Evolutionary conservation across 78 protist species (phyloP).

Genomic region (Tieghemostelium lacteum): DNA sequence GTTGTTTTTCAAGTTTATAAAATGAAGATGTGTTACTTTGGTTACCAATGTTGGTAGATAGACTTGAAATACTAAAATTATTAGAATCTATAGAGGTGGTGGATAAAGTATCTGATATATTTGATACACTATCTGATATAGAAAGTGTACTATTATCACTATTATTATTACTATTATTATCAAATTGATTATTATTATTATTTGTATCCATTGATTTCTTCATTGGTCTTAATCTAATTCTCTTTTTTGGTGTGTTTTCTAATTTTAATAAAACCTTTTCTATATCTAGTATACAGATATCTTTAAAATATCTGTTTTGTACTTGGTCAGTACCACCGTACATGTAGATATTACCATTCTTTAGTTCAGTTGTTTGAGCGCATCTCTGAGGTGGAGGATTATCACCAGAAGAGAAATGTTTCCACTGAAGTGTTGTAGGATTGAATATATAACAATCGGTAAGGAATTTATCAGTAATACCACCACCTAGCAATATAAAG

Average conservation of each 20-base stretch:
- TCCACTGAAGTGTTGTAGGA: conserved; percentile 25
- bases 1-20: neutral
- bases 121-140: neutral
- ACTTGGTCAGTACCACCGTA: conserved; percentile 26
- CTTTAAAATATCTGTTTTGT: conserved; percentile 18
- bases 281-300: conserved; percentile 20
- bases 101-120: too few relatives aligned
- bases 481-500: conserved; percentile 34
- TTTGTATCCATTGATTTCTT: neutral
- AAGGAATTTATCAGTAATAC: conserved; percentile 9
- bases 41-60: neutral
- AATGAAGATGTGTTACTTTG: neutral
- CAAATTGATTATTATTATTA: too few relatives aligned
- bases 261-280: conserved; percentile 38
- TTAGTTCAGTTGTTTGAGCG: conserved; percentile 1
- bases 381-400: conserved; percentile 47
- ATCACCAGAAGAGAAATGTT: conserved; percentile 9
- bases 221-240: conserved; percentile 53
- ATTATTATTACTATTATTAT: neutral
- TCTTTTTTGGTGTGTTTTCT: conserved; percentile 41
- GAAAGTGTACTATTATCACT: neutral
- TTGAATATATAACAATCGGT: conserved; percentile 39
- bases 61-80: too few relatives aligned
- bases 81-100: too few relatives aligned
- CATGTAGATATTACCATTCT: neutral